Evolutionary conservation across 2,329 filamentous ascomycete genomes (phyloP), one percentile per base, ranked within the genome.

Genomic region (Trichoderma oligosporum): DNA sequence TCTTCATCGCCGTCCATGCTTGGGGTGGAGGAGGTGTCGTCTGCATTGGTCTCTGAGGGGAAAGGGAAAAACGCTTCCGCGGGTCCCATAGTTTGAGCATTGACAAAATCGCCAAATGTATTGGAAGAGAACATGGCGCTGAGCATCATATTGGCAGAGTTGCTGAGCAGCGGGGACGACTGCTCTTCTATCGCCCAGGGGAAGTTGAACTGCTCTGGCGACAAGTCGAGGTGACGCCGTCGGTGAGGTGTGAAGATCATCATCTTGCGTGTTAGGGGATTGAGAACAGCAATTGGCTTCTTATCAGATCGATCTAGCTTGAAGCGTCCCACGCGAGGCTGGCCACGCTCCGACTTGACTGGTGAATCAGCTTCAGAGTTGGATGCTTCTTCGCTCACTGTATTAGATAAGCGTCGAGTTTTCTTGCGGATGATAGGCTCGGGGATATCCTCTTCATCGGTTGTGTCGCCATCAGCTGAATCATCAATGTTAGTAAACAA

Each of bases 81-180:
- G 2, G 88, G 86, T 1, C 87, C 88, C 66, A 89, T 78, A n/a
- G 84, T 79, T 66, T 88, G 84, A 4, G 82, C 83, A 62, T 81
- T 80, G 70, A 84, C 74, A 58, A 80, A 80, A 64, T 82, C 79
- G 39, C 78, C 79, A 63, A 82, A 81, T 0, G 79, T 77, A 60
- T 79, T 78, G 56, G 76, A 76, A 1, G 80, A 80, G 55, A 85
- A 80, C 73, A 91, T 85, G 64, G 85, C 86, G 47, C 86, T 86
- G 74, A 92, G 84, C 88, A 92, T 91, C 62, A 92, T 80, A 59
- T 90, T 88, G 56, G 85, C 84, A 16, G 84, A 82, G 59, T 87
- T 85, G 67, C 79, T 83, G 60, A 87, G 73, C 66, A 88, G 83
- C 14, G 86, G 83, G 0, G 77, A 77, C 4, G 75, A 67, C 54